Evolutionary conservation across 192 early-diverging fungal genomes (phyloP).

Genomic region (Podila clonocystis): DNA sequence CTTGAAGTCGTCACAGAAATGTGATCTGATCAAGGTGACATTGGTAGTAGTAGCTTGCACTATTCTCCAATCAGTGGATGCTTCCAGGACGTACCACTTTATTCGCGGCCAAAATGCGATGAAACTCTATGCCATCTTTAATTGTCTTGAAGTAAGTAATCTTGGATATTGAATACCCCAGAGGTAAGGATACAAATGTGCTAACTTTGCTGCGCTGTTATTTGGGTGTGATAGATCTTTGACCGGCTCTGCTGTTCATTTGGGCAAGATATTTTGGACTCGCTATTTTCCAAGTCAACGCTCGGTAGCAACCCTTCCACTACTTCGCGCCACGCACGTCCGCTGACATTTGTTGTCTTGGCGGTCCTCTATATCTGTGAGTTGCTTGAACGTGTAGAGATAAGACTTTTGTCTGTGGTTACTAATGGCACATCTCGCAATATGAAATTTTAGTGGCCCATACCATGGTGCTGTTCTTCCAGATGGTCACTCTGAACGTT

Average conservation of each 20-base stretch:
- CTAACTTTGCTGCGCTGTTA: neutral
- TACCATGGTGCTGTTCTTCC: slow-evolving; percentile 92
- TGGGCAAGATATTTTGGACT: slow-evolving; percentile 94
- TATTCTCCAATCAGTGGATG: slow-evolving; percentile 83
- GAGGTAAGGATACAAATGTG: too few species aligned
- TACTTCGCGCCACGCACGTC: slow-evolving; percentile 54
- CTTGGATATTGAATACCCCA: too few species aligned
- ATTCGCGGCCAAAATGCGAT: slow-evolving; percentile 96
- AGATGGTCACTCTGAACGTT: slow-evolving; percentile 96
- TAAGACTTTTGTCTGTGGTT: neutral
- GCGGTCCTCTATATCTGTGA: slow-evolving; percentile 86
- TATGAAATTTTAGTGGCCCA: slow-evolving; percentile 68
- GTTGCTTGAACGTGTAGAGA: neutral
- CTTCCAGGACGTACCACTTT: slow-evolving; percentile 91
- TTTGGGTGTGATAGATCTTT: slow-evolving; percentile 66
- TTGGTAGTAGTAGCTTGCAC: slow-evolving; percentile 81
- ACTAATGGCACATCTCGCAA: neutral
- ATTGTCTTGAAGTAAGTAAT: slow-evolving; percentile 82
- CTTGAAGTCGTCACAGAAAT: slow-evolving; percentile 84
- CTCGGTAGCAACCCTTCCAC: slow-evolving; percentile 52
- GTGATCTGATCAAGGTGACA: slow-evolving; percentile 90
- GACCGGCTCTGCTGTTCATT: slow-evolving; percentile 94
- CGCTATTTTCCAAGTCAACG: slow-evolving; percentile 87
- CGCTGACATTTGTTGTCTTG: slow-evolving; percentile 73
- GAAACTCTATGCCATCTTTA: slow-evolving; percentile 98